These are phyloP conservation scores for Omphalotus guepiniiformis DNA, from an alignment of 768 basidiomycete genomes.

Conservation along the genomic window DNA sequence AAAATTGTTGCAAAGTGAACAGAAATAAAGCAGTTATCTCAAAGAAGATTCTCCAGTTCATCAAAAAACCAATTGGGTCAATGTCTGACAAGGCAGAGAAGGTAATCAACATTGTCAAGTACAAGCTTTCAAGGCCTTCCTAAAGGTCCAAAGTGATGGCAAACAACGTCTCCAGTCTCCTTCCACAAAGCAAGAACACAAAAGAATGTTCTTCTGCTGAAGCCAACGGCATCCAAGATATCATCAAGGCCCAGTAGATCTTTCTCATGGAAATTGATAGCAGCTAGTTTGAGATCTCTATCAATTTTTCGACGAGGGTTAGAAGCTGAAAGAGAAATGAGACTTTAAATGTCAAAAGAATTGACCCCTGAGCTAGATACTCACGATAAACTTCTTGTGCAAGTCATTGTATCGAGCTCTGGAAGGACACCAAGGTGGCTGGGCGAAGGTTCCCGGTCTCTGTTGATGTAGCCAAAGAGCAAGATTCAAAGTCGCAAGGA, in stretches of 20 bases:
- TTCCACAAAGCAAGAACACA: constrained; percentile 20
- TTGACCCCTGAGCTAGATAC: too few relatives aligned
- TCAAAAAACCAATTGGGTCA: constrained; percentile 30
- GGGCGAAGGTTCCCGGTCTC: too few relatives aligned
- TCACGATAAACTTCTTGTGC: too few relatives aligned
- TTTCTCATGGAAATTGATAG: constrained; percentile 19
- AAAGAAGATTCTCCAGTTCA: constrained; percentile 23
- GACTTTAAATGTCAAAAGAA: too few relatives aligned
- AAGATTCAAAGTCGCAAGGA: too few relatives aligned
- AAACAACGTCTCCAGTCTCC: constrained; percentile 25
- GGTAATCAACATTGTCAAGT: constrained; percentile 21
- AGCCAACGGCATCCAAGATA: constrained; percentile 19
- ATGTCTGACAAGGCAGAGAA: constrained; percentile 17
- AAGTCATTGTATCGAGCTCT: too few relatives aligned
- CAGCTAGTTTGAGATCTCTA: constrained; percentile 25
- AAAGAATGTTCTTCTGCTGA: constrained; percentile 20
- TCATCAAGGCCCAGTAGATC: constrained; percentile 15
- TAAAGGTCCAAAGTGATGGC: background rate
- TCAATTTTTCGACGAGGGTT: constrained; percentile 21
- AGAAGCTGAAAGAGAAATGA: too few relatives aligned
- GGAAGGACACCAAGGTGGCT: too few relatives aligned
- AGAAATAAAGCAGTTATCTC: constrained; percentile 27
- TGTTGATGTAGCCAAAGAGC: too few relatives aligned
- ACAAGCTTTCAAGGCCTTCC: constrained; percentile 12
- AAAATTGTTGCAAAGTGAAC: constrained; percentile 30